Evolutionary conservation across 1,139 yeast genomes (phyloP).

Genomic region (Suhomyces choctaworum): DNA sequence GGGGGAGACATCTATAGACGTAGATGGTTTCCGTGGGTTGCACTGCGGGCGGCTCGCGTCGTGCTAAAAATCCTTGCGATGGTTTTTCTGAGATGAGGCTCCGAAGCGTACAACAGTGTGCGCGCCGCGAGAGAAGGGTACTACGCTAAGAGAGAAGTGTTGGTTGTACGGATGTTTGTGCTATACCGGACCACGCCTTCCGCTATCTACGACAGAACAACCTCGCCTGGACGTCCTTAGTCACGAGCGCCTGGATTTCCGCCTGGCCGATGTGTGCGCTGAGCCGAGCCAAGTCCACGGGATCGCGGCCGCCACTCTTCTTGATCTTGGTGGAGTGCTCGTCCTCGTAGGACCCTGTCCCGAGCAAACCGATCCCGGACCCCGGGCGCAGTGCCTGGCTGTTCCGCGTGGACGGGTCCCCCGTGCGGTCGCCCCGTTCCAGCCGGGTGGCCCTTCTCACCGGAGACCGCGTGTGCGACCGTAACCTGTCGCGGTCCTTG

Average conservation of each 20-base stretch:
- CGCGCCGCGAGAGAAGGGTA: not conserved
- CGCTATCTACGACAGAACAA: too few species aligned
- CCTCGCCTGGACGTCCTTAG: constrained; percentile 23
- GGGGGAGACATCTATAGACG: constrained; percentile 9
- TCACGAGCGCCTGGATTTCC: constrained; percentile 24
- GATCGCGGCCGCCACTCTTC: constrained; percentile 13
- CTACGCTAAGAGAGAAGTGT: not conserved
- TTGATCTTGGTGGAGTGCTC: constrained; percentile 12
- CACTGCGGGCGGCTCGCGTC: constrained; percentile 3
- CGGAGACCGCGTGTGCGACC: constrained; percentile 5
- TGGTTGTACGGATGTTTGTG: not conserved
- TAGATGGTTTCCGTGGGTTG: constrained; percentile 1
- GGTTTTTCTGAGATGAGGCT: constrained; percentile 8
- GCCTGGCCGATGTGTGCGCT: constrained; percentile 15
- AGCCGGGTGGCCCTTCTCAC: not conserved
- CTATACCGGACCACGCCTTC: too few species aligned
- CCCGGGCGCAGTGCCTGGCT: not conserved
- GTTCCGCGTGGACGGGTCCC: not conserved
- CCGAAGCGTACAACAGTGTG: constrained; percentile 1
- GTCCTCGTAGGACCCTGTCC: constrained; percentile 8
- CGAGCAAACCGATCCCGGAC: too few species aligned
- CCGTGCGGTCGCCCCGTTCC: not conserved
- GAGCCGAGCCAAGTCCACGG: constrained; percentile 10
- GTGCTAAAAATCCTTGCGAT: constrained; percentile 8
- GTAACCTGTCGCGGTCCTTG: constrained; percentile 3